phyloP scores from a whole-genome alignment of 139 green algal species.

The Volvox reticuliferus region DNA sequence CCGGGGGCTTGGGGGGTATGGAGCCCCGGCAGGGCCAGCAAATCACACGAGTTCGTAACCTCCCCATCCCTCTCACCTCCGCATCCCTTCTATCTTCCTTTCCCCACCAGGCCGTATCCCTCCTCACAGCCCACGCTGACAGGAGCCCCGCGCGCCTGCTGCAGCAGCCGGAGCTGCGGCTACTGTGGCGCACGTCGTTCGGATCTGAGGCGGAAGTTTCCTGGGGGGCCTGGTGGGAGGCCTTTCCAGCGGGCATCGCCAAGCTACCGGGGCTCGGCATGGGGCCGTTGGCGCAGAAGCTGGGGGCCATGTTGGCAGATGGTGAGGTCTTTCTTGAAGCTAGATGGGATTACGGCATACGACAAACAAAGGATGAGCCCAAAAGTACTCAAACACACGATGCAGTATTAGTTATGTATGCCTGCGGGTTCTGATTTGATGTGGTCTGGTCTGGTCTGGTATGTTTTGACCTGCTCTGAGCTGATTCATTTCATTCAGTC shows the following conservation, averaged over 20 bases:
- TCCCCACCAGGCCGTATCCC: slow-evolving; percentile 9
- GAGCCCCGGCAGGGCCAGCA: too few species aligned
- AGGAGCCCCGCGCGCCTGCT: slow-evolving; percentile 29
- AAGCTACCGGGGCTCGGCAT: slow-evolving; percentile 38
- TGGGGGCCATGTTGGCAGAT: slow-evolving; percentile 9
- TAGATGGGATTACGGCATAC: neutral
- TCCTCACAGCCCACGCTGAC: slow-evolving; percentile 30
- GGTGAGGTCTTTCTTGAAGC: neutral
- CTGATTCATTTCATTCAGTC: too few species aligned
- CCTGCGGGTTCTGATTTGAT: too few species aligned
- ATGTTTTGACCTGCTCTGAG: too few species aligned
- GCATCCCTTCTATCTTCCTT: neutral
- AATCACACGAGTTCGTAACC: too few species aligned
- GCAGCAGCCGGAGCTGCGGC: slow-evolving; percentile 39
- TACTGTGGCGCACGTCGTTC: slow-evolving; percentile 22
- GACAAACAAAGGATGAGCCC: neutral
- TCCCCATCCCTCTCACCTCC: too few species aligned
- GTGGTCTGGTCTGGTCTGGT: too few species aligned
- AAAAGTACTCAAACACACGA: neutral
- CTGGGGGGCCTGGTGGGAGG: slow-evolving; percentile 18
- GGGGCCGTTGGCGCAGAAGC: slow-evolving; percentile 27
- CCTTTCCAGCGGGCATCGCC: slow-evolving; percentile 28
- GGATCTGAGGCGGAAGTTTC: slow-evolving; percentile 1
- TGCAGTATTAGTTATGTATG: too few species aligned
- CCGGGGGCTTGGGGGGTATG: too few species aligned